Conservation (phyloP, 1,284 basidiomycete genomes). For the Veloboletus limbatus region DNA sequence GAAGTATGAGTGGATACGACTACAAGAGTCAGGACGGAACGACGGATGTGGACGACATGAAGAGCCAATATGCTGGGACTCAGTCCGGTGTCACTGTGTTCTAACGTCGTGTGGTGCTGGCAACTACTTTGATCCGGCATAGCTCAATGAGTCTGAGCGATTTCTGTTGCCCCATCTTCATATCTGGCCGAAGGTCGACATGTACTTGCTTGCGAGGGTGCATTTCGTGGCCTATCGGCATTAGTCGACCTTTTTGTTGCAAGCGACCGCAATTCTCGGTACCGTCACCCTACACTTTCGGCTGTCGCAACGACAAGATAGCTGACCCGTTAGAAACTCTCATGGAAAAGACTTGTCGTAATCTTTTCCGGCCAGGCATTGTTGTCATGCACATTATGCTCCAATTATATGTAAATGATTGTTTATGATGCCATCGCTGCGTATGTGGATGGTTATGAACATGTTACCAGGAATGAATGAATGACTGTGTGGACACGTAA, state of each 20-base stretch:
- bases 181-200: constrained; percentile 11
- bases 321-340: constrained; percentile 5
- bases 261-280: constrained; percentile 16
- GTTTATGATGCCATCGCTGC: constrained; percentile 13
- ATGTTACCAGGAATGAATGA: constrained; percentile 1
- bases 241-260: constrained; percentile 15
- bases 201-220: constrained; percentile 10
- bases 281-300: constrained; percentile 1
- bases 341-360: not conserved
- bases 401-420: constrained; percentile 9
- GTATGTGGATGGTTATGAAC: constrained; percentile 26
- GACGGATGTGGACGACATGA: constrained; percentile 76
- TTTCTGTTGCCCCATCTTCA: constrained; percentile 3
- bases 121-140: constrained; percentile 6
- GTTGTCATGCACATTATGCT: constrained; percentile 27
- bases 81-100: constrained; percentile 83
- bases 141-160: constrained; percentile 17
- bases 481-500: not conserved
- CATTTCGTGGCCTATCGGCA: constrained; percentile 6
- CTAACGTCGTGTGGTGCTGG: constrained; percentile 34
- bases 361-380: constrained; percentile 2
- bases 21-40: constrained; percentile 85
- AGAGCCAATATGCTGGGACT: constrained; percentile 78
- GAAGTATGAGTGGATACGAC: constrained; percentile 74
- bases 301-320: constrained; percentile 6